A percentile compares a stretch with the other conserved stretches of the same genome.
Evolutionary conservation across 192 early-diverging fungal species (phyloP).

Genomic region (Coemansia sp.): DNA sequence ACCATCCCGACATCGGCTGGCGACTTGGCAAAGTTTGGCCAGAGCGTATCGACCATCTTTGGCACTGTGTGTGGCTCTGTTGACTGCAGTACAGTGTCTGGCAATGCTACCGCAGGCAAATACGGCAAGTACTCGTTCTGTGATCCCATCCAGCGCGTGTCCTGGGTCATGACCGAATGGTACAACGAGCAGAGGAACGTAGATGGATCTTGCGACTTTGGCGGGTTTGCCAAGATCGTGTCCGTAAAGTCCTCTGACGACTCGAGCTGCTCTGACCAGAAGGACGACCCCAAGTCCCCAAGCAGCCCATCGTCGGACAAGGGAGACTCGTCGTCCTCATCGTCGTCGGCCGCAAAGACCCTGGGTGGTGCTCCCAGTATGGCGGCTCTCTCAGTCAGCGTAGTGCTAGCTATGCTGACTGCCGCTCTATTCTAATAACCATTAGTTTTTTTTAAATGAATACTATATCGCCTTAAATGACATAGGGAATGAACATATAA

Average conservation of each 20-base stretch:
- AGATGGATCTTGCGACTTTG: constrained; percentile 55
- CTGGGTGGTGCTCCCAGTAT: constrained; percentile 7
- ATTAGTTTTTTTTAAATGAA: neutral
- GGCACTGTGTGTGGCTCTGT: constrained; percentile 43
- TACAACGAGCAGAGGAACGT: constrained; percentile 39
- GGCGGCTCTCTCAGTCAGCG: constrained; percentile 6
- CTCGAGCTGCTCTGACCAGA: constrained; percentile 44
- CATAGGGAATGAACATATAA: constrained; percentile 82
- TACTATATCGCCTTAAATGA: constrained; percentile 51
- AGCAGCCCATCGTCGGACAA: neutral
- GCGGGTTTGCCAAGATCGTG: constrained; percentile 41
- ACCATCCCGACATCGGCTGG: constrained; percentile 23
- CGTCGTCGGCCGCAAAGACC: constrained; percentile 2
- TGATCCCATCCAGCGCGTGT: constrained; percentile 44
- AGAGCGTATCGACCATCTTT: constrained; percentile 37
- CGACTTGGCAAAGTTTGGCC: constrained; percentile 34
- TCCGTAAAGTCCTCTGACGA: constrained; percentile 31
- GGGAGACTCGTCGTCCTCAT: neutral
- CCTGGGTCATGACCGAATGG: constrained; percentile 57
- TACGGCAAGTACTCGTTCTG: constrained; percentile 58
- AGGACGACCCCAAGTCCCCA: constrained; percentile 14
- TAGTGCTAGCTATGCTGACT: constrained; percentile 10
- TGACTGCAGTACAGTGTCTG: constrained; percentile 42
- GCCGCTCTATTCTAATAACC: constrained; percentile 21
- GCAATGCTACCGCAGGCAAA: constrained; percentile 30